Conservation (phyloP, 2,329 filamentous ascomycete species). For the Colletotrichum coccodes region DNA sequence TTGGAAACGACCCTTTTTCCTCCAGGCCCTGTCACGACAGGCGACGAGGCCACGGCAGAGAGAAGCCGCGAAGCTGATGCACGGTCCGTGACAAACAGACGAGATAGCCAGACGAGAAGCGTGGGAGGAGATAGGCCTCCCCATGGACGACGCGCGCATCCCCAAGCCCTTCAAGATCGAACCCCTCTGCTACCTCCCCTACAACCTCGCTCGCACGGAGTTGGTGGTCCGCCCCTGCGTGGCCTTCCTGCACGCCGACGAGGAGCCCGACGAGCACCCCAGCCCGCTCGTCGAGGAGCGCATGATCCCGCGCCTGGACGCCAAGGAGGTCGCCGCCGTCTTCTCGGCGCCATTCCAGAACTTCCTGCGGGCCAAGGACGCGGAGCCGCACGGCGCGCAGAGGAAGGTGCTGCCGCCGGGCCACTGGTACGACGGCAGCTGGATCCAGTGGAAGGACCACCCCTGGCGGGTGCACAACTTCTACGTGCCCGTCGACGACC, state of each 20-base stretch:
- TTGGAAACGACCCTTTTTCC: neutral
- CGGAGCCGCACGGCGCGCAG: constrained; percentile 52
- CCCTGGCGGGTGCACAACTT: constrained; percentile 94
- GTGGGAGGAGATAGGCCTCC: constrained; percentile 91
- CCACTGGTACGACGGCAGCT: constrained; percentile 86
- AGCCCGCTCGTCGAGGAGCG: constrained; percentile 68
- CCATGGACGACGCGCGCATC: constrained; percentile 74
- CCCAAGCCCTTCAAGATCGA: constrained; percentile 85
- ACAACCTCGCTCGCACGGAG: constrained; percentile 77
- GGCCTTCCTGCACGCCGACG: constrained; percentile 77
- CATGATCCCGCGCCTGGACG: constrained; percentile 84
- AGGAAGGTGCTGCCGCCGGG: constrained; percentile 56
- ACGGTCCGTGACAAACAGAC: constrained; percentile 53
- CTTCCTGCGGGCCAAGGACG: constrained; percentile 74
- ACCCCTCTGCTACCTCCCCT: constrained; percentile 86
- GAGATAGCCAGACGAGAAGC: constrained; percentile 91
- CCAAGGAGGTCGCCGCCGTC: constrained; percentile 91
- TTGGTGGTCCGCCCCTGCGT: constrained; percentile 81
- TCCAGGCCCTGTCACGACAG: too few species aligned
- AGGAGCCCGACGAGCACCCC: constrained; percentile 43
- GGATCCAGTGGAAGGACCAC: constrained; percentile 81
- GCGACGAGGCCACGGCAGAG: neutral
- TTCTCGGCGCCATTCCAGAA: constrained; percentile 91
- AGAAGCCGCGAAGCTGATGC: neutral
- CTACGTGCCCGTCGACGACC: constrained; percentile 81